Percentiles rank a stretch among this genome's conserved stretches.
phyloP scores from a whole-genome alignment of 2,329 filamentous ascomycete genomes.

The Davidsoniella eucalypti region DNA sequence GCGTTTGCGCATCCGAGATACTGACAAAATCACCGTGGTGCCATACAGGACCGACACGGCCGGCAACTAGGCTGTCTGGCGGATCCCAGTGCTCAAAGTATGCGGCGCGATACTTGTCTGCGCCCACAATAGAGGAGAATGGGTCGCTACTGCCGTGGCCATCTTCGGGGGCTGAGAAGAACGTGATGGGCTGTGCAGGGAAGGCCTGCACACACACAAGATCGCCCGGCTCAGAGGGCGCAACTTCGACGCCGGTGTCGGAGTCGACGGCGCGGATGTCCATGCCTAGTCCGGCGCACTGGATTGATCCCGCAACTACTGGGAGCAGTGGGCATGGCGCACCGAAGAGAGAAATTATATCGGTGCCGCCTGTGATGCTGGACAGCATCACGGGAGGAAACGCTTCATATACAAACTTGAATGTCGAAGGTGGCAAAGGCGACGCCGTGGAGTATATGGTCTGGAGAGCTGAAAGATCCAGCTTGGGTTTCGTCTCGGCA shows the following conservation, averaged over 20 bases:
- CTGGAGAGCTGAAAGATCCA: constrained; percentile 48
- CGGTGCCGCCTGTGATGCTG: constrained; percentile 89
- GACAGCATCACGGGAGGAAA: constrained; percentile 75
- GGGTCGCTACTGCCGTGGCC: background rate
- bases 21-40: constrained; percentile 87
- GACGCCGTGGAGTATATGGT: constrained; percentile 92
- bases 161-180: constrained; percentile 45
- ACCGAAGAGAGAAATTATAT: constrained; percentile 91
- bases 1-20: constrained; percentile 47
- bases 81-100: constrained; percentile 44
- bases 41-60: constrained; percentile 45
- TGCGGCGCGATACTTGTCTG: constrained; percentile 60
- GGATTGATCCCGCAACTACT: constrained; percentile 57
- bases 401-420: constrained; percentile 70
- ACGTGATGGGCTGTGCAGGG: constrained; percentile 77
- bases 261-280: constrained; percentile 47
- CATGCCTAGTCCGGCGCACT: constrained; percentile 66
- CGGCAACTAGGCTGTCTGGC: background rate
- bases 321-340: constrained; percentile 63
- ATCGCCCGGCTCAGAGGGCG: constrained; percentile 60
- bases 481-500: constrained; percentile 25
- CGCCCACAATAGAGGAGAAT: constrained; percentile 29
- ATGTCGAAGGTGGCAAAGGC: constrained; percentile 82
- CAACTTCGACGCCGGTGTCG: constrained; percentile 35
- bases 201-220: constrained; percentile 77